Evolutionary conservation across 2,329 filamentous ascomycete genomes (phyloP), one percentile per base, ranked within the genome.

Genomic region (Aspergillus sp.): DNA sequence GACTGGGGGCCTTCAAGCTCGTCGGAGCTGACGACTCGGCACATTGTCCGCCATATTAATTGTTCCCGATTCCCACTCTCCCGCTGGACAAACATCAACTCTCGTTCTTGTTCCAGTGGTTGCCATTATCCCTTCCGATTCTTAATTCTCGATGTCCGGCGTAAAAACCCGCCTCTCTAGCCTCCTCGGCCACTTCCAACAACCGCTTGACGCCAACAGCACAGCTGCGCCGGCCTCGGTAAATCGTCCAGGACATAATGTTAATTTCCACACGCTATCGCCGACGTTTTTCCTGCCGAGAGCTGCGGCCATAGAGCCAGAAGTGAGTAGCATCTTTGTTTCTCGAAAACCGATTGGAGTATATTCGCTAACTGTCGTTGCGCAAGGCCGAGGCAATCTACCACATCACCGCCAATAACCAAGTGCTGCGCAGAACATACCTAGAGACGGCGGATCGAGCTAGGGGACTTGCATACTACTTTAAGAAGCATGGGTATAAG

Each of bases 231-330:
- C 52, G 6, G 43, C 51, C 17, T 41, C 66, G 4, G 58, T 66
- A 40, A 21, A 33, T 33, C 24, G 12, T 6, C 27, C 17, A 44
- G 65, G 73, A 55, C 71, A 72, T 48, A 74, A 70, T 52, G 72
- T 75, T 55, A 78, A 75, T 52, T 65, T 77, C 63, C 72, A 78
- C 75, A 86, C 88, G 15, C 85, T 98, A 31, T 93, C 91, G 1
- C 93, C 93, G 0, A 96, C 93, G 3, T 88, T 86, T 74, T 97
- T 96, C 73, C 80, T 96, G 21, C 89, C 90, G 64, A 88, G 93
- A 53, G 92, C 93, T 17, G 93, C 93, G 6, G 81, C 85, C 46
- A 95, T 98, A 68, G 93, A 97, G 75, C 93, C 93, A 6, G 80
- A 93, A 69, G 84, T 85, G 68, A 63, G 77, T 63, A 33, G 35